phyloP scores from a whole-genome alignment of 2,329 filamentous ascomycete species.

The Tolypocladium ovalisporum region DNA sequence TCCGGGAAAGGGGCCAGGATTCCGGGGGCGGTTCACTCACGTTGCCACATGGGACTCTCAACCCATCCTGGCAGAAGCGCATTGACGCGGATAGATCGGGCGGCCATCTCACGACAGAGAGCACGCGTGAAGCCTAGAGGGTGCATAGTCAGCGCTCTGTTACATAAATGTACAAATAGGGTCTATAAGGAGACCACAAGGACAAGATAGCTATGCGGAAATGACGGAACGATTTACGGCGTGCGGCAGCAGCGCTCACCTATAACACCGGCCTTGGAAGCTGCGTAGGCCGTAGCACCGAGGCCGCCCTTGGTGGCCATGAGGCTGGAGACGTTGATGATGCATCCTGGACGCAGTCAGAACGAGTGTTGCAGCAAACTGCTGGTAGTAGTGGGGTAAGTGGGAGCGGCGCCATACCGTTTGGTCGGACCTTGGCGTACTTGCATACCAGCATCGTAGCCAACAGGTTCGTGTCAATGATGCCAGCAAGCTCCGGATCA shows the following conservation, averaged over 20 bases:
- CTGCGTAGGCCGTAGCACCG: constrained; percentile 65
- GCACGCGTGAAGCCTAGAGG: constrained; percentile 54
- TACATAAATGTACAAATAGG: constrained; percentile 7
- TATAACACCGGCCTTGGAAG: constrained; percentile 70
- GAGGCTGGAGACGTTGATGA: constrained; percentile 74
- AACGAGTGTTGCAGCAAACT: background rate
- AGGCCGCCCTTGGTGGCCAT: constrained; percentile 57
- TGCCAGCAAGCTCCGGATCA: constrained; percentile 36
- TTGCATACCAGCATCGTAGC: constrained; percentile 54
- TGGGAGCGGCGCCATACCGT: constrained; percentile 13
- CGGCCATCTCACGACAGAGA: constrained; percentile 50
- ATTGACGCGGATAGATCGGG: constrained; percentile 60
- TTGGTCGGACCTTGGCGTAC: constrained; percentile 21
- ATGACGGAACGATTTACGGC: constrained; percentile 3
- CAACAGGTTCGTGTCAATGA: constrained; percentile 61
- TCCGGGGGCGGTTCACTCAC: constrained; percentile 33
- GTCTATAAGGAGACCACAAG: background rate
- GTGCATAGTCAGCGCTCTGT: constrained; percentile 1
- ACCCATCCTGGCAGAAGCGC: constrained; percentile 77
- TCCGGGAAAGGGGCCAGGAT: background rate
- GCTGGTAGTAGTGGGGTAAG: background rate
- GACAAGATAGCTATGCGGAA: constrained; percentile 2
- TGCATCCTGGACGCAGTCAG: constrained; percentile 38
- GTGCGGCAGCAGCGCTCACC: constrained; percentile 31
- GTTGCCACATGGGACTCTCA: constrained; percentile 65